Base-by-base conservation (phyloP, 2,329 filamentous ascomycete species). In the Pseudocercospora vitis region DNA sequence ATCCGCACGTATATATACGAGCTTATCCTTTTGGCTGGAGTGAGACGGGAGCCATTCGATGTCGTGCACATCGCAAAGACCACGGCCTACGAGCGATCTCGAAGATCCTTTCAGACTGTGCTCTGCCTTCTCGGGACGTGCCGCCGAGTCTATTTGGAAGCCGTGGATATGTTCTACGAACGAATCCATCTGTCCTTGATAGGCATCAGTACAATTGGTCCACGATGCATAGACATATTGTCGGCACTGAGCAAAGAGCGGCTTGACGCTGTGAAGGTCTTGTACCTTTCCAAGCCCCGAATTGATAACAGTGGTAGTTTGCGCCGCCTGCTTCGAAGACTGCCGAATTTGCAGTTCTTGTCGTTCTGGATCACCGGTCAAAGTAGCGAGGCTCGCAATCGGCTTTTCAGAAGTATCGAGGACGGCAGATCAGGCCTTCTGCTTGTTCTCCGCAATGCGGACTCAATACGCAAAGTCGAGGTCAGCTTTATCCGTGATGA, bases 111-210 rank as follows among this genome's bases (percentile, higher is more conserved):
- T n/a, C n/a, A n/a, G n/a, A 42, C 18, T 21, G 37, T 42, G 18
- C 37, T 42, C 3, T 42, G 18, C 3, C n/a, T 42, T n/a, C 21
- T 42, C 6, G 37, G 9, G 18, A 42, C 37, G 9, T 42, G 45
- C 14, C 45, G 45, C 26, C n/a, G 21, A n/a, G 28, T 35, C 7
- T 19, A 37, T 14, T 24, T 23, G 16, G 45, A 48, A 32, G 18
- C 45, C 29, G 29, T 14, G 7, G 45, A 18, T 9, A 48, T 48
- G 6, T 48, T 48, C 45, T 48, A 48, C 45, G 37, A 42, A 21
- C 21, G n/a, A 12, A 24, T 42, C 11, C 37, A 40, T 23, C 7
- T 40, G 8, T 16, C 12, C 9, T 40, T 40, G 3, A 40, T 19
- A 9, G n/a, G 37, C 37, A n/a, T n/a, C n/a, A n/a, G n/a, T n/a